Conservation (phyloP, 768 basidiomycete species). For the Macrocybe gigantea region DNA sequence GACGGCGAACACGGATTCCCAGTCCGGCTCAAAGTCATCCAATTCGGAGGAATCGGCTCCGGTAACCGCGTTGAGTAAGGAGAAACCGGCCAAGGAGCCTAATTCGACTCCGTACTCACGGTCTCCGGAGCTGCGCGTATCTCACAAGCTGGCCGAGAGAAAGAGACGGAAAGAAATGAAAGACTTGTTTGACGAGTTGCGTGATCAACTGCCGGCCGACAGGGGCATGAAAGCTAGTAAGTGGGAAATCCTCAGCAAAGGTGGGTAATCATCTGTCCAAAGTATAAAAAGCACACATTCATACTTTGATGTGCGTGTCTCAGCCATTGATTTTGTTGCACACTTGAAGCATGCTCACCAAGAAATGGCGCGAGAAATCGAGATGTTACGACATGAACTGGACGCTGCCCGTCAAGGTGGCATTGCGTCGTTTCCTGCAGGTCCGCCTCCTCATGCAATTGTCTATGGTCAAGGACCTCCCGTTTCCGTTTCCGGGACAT, state of each 20-base stretch:
- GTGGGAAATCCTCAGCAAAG: conserved; percentile 98
- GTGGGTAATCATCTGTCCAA: conserved; percentile 32
- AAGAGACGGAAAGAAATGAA: conserved; percentile 99
- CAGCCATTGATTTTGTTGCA: conserved; percentile 85
- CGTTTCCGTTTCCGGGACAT: conserved; percentile 4
- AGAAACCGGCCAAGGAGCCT: conserved; percentile 34
- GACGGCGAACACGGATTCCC: conserved; percentile 35
- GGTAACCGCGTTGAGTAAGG: conserved; percentile 30
- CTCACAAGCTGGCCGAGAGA: conserved; percentile 95
- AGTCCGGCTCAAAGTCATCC: conserved; percentile 29
- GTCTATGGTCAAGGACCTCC: conserved; percentile 34
- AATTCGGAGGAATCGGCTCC: conserved; percentile 29
- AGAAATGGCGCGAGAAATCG: conserved; percentile 75
- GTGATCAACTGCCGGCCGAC: conserved; percentile 89
- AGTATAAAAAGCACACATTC: conserved; percentile 7
- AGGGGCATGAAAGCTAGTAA: conserved; percentile 96
- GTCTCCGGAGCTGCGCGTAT: conserved; percentile 89
- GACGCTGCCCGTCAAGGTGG: conserved; percentile 57
- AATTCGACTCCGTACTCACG: conserved; percentile 85
- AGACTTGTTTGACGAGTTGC: conserved; percentile 93
- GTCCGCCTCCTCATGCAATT: conserved; percentile 40
- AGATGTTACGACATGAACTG: conserved; percentile 71
- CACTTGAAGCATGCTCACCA: conserved; percentile 73
- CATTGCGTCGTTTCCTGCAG: conserved; percentile 43
- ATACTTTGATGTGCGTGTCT: conserved; percentile 4